Evolutionary conservation across 805 yeast species (phyloP).

Genomic region (Myxozyma kluyveri): DNA sequence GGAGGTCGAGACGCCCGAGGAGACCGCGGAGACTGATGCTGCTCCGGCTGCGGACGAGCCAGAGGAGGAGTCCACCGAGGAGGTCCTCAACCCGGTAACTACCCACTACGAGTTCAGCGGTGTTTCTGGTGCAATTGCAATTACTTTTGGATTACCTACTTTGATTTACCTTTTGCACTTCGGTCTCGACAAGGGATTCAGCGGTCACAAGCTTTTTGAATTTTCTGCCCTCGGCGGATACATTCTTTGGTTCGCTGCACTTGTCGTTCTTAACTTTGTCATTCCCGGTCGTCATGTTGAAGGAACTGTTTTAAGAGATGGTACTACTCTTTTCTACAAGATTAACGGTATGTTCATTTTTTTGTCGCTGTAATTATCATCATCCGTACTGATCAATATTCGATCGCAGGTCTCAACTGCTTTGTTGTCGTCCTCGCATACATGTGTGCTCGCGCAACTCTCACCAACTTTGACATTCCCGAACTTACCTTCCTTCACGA

Average conservation of each 20-base stretch:
- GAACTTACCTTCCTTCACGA: slow-evolving; percentile 75
- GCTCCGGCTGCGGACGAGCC: background rate
- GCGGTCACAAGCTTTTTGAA: slow-evolving; percentile 35
- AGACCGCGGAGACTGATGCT: slow-evolving; percentile 9
- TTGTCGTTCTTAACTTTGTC: slow-evolving; percentile 61
- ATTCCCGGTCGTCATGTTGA: slow-evolving; percentile 61
- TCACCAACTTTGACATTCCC: slow-evolving; percentile 44
- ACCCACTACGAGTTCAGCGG: slow-evolving; percentile 76
- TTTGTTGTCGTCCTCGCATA: slow-evolving; percentile 46
- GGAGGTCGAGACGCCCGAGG: slow-evolving; percentile 1
- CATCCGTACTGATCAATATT: background rate
- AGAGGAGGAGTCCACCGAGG: background rate
- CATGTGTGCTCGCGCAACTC: slow-evolving; percentile 52
- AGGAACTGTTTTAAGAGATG: slow-evolving; percentile 77
- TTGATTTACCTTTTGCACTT: slow-evolving; percentile 59
- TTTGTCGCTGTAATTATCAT: background rate
- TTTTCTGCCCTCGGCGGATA: slow-evolving; percentile 58
- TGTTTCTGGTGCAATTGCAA: slow-evolving; percentile 62
- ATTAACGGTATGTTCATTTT: slow-evolving; percentile 63
- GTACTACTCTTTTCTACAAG: slow-evolving; percentile 64
- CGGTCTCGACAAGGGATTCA: slow-evolving; percentile 53
- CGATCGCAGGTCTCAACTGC: slow-evolving; percentile 32
- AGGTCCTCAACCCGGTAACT: slow-evolving; percentile 63
- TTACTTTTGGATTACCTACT: slow-evolving; percentile 66
- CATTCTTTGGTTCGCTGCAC: slow-evolving; percentile 64